Conservation (phyloP, 73 alveolate species). For the Stentor roeselii region DNA sequence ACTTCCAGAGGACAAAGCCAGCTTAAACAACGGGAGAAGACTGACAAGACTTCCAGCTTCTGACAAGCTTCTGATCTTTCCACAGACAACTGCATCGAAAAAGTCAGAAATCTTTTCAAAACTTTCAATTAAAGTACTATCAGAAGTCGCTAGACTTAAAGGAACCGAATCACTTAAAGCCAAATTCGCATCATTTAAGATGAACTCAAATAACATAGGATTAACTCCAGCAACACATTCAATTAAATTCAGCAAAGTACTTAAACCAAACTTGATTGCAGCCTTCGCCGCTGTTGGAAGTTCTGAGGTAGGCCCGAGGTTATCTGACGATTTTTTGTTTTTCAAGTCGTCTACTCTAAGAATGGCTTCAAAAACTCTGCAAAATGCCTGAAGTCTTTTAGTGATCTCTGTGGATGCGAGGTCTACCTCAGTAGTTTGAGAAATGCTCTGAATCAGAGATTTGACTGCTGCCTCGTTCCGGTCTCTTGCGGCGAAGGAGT, state of each 20-base stretch:
- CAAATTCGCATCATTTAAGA: neutral
- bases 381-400: neutral
- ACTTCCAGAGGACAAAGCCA: neutral
- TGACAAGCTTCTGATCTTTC: neutral
- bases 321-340: too few relatives aligned
- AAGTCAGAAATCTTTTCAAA: neutral
- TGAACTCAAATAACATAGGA: neutral
- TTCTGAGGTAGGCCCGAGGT: neutral
- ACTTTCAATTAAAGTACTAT: neutral
- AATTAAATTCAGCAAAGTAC: conserved; percentile 8
- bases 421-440: neutral
- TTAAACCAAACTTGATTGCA: conserved; percentile 15
- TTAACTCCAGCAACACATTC: conserved; percentile 1
- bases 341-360: neutral
- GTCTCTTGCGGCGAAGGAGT: neutral
- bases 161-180: neutral
- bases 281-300: conserved; percentile 8
- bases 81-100: neutral
- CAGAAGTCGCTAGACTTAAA: neutral
- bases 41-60: neutral
- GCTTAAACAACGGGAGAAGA: neutral
- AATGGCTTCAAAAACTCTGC: neutral
- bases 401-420: neutral
- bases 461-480: neutral
- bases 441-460: conserved; percentile 5